Conservation (phyloP, 2,329 filamentous ascomycete species). For the Fusarium cicatricum region DNA sequence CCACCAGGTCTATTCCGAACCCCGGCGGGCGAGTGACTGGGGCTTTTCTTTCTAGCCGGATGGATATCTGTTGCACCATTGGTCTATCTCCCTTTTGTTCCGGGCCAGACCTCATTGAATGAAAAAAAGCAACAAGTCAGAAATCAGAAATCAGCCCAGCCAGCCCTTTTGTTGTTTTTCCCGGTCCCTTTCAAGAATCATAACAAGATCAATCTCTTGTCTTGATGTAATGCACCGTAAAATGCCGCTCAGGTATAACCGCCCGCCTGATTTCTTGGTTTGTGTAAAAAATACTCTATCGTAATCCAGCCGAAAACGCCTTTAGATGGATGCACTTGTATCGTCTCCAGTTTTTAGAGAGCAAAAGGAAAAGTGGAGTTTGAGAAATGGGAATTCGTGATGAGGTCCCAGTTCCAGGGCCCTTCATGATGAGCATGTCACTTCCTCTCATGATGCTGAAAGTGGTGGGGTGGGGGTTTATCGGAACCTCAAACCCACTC, state of each 20-base stretch:
- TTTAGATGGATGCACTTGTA: constrained; percentile 39
- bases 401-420: constrained; percentile 1
- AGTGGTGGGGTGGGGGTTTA: background rate
- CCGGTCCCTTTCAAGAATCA: constrained; percentile 21
- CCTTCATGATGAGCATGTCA: constrained; percentile 6
- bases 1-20: constrained; percentile 31
- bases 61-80: constrained; percentile 22
- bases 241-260: constrained; percentile 32
- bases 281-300: constrained; percentile 42
- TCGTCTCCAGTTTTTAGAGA: constrained; percentile 28
- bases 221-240: constrained; percentile 34
- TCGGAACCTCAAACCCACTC: background rate
- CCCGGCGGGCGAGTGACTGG: constrained; percentile 26
- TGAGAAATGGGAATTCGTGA: constrained; percentile 10
- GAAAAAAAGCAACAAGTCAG: constrained; percentile 18
- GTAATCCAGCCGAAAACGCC: constrained; percentile 46
- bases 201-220: constrained; percentile 17
- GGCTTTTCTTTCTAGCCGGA: constrained; percentile 20
- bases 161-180: constrained; percentile 18
- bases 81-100: constrained; percentile 8
- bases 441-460: constrained; percentile 24
- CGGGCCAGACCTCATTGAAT: constrained; percentile 15
- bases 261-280: constrained; percentile 37
- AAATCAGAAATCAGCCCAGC: constrained; percentile 20
- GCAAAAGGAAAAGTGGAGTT: constrained; percentile 19